Conservation (phyloP, 139 green algal genomes). For the Volvox reticuliferus region DNA sequence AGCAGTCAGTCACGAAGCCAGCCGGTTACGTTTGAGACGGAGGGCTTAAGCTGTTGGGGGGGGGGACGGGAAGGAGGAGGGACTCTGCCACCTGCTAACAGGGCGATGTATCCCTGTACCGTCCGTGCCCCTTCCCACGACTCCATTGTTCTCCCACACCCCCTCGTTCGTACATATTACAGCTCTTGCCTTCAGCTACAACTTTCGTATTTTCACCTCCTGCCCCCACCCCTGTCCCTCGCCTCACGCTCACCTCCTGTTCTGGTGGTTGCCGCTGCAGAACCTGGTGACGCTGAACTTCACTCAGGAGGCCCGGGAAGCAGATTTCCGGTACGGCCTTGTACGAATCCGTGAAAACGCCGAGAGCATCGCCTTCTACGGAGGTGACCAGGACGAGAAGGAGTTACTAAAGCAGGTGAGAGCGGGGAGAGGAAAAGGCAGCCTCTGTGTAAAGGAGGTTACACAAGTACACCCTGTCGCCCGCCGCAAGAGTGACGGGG, state of each 20-base stretch:
- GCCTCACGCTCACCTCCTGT: background rate
- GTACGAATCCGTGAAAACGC: conserved; percentile 96
- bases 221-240: background rate
- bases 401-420: conserved; percentile 45
- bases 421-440: too few species aligned
- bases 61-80: too few species aligned
- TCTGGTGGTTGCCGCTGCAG: conserved; percentile 32
- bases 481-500: too few species aligned
- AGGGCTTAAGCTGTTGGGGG: too few species aligned
- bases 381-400: conserved; percentile 75
- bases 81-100: too few species aligned
- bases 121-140: too few species aligned
- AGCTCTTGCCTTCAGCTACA: too few species aligned
- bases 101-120: too few species aligned
- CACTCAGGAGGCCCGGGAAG: conserved; percentile 94
- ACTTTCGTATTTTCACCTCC: background rate
- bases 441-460: background rate
- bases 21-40: too few species aligned
- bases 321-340: conserved; percentile 86
- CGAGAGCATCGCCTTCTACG: conserved; percentile 96
- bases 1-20: too few species aligned
- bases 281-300: conserved; percentile 97
- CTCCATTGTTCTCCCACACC: background rate
- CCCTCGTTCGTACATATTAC: background rate
- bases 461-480: too few species aligned